These are phyloP conservation scores for Erythrobasidium hasegawianum DNA, from an alignment of 1,284 basidiomycete genomes.

Conservation along the genomic window DNA sequence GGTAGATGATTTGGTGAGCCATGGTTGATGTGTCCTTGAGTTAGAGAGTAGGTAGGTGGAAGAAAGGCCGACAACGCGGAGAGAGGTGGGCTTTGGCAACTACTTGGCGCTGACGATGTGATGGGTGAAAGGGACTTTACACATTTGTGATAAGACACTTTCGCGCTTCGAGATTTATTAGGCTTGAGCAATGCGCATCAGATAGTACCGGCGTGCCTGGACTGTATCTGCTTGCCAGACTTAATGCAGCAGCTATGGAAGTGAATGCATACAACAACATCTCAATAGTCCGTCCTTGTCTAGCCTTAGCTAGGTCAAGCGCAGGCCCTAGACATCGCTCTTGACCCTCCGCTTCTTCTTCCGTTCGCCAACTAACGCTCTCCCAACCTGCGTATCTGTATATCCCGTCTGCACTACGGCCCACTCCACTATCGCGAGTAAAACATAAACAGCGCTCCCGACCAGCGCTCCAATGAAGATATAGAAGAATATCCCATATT, in stretches of 20 bases:
- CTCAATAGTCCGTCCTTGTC: no score
- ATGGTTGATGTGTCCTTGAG: constrained; percentile 9
- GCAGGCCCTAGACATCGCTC: constrained; percentile 32
- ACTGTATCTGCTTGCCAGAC: no score
- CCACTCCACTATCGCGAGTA: constrained; percentile 1
- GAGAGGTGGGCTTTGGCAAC: no score
- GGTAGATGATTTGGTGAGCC: constrained; percentile 30
- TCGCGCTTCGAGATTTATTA: no score
- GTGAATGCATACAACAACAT: no score
- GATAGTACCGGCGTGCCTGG: no score
- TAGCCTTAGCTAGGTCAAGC: no score
- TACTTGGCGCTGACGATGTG: no score
- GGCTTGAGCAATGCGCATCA: no score
- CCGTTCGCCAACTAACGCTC: not conserved
- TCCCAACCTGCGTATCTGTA: constrained; percentile 5
- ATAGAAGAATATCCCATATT: constrained; percentile 38
- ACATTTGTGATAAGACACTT: no score
- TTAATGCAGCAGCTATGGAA: no score
- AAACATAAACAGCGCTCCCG: not conserved
- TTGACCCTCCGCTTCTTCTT: constrained; percentile 20
- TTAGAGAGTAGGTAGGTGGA: not conserved
- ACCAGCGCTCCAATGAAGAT: constrained; percentile 34
- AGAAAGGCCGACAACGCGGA: not conserved
- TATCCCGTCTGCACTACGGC: not conserved
- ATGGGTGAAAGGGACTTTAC: no score